phyloP scores from a whole-genome alignment of 192 early-diverging fungal genomes.

The Entomortierella parvispora region DNA sequence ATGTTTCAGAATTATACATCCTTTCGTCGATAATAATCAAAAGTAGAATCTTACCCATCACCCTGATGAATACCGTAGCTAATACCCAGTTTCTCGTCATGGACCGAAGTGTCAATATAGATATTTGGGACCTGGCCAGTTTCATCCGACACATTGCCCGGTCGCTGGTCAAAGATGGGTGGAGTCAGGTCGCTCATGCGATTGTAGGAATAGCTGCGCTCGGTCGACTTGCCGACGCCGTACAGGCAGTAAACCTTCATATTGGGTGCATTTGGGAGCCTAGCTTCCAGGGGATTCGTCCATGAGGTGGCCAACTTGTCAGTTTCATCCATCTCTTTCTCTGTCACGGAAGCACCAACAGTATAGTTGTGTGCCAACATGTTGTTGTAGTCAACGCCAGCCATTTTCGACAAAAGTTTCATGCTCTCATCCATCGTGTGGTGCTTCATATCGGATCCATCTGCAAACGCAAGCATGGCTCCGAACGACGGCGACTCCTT shows the following conservation, averaged over 20 bases:
- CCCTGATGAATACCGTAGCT: conserved; percentile 74
- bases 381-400: conserved; percentile 57
- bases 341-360: conserved; percentile 68
- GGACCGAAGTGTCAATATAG: conserved; percentile 65
- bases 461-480: conserved; percentile 43
- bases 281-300: conserved; percentile 83
- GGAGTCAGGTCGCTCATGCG: conserved; percentile 31
- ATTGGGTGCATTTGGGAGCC: conserved; percentile 72
- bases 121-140: conserved; percentile 27
- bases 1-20: not conserved
- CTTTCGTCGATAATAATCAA: not conserved
- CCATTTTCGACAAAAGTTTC: conserved; percentile 61
- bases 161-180: conserved; percentile 41
- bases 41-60: conserved; percentile 67
- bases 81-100: conserved; percentile 67
- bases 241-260: conserved; percentile 89
- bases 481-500: conserved; percentile 36
- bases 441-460: conserved; percentile 40
- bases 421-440: conserved; percentile 58
- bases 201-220: conserved; percentile 86
- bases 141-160: conserved; percentile 37
- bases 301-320: conserved; percentile 72
- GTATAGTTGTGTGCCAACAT: conserved; percentile 71
- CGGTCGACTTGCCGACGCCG: conserved; percentile 81
- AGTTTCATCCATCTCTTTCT: conserved; percentile 67